These are phyloP conservation scores for Trypanosoma melophagium DNA, from an alignment of 208 protist genomes.

Conservation along the genomic window DNA sequence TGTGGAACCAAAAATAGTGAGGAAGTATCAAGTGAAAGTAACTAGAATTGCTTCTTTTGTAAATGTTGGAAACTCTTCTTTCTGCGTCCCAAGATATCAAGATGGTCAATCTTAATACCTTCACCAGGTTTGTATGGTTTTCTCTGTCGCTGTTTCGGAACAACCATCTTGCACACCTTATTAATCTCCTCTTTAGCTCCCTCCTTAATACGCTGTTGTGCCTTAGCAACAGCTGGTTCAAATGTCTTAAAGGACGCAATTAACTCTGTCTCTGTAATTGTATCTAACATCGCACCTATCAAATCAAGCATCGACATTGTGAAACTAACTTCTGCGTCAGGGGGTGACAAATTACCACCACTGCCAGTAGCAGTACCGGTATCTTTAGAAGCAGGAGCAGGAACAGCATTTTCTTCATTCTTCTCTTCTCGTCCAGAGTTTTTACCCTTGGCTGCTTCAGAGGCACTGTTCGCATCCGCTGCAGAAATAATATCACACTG, in stretches of 20 bases:
- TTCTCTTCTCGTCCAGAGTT: too few relatives aligned
- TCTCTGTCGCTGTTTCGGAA: not conserved
- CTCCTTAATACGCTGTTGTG: constrained; percentile 52
- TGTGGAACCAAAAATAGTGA: too few relatives aligned
- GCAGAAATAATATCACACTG: constrained; percentile 43
- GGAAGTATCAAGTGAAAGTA: too few relatives aligned
- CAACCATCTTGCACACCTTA: not conserved
- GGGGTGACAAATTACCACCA: constrained; percentile 1
- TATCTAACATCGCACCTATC: constrained; percentile 65
- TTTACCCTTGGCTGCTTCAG: not conserved
- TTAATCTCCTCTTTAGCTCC: constrained; percentile 35
- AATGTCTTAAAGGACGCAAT: constrained; percentile 42
- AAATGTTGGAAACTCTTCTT: constrained; percentile 38
- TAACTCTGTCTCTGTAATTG: constrained; percentile 67
- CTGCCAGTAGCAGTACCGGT: not conserved
- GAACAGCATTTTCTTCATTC: too few relatives aligned
- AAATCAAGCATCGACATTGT: constrained; percentile 44
- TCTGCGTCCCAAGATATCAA: constrained; percentile 67
- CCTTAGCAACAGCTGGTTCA: constrained; percentile 61
- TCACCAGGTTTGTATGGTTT: constrained; percentile 27
- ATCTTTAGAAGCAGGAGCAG: not conserved
- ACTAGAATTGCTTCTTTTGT: constrained; percentile 10
- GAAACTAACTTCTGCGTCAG: constrained; percentile 30
- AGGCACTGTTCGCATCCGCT: constrained; percentile 31
- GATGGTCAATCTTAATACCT: constrained; percentile 72